Conservation (phyloP, 805 yeast genomes). For the Metschnikowia vanudenii region DNA sequence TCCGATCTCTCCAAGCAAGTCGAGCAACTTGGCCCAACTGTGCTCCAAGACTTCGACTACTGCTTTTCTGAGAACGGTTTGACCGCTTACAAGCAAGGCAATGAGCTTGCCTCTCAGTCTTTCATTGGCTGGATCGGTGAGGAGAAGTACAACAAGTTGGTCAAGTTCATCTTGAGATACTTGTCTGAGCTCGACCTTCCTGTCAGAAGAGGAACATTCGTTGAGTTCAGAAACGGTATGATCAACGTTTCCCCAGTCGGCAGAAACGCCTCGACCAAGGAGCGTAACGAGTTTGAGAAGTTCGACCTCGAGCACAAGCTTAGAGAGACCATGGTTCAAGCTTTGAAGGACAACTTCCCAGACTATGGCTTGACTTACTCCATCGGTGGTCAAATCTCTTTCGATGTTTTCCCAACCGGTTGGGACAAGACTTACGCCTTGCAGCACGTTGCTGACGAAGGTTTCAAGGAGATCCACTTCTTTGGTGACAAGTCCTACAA, state of each 20-base stretch:
- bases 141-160: slow-evolving; percentile 86
- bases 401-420: slow-evolving; percentile 99
- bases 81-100: slow-evolving; percentile 92
- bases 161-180: slow-evolving; percentile 80
- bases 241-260: slow-evolving; percentile 98
- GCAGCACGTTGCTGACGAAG: slow-evolving; percentile 84
- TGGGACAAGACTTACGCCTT: slow-evolving; percentile 99
- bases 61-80: slow-evolving; percentile 97
- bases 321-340: slow-evolving; percentile 82
- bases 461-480: slow-evolving; percentile 88
- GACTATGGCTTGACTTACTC: slow-evolving; percentile 90
- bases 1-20: slow-evolving; percentile 90
- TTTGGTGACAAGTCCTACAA: slow-evolving; percentile 96
- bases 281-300: slow-evolving; percentile 89
- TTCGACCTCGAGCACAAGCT: slow-evolving; percentile 77
- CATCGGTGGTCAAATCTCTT: slow-evolving; percentile 98
- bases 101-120: slow-evolving; percentile 86
- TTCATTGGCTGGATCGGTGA: slow-evolving; percentile 96
- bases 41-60: slow-evolving; percentile 83
- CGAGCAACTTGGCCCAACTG: slow-evolving; percentile 87
- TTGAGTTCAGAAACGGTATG: slow-evolving; percentile 99
- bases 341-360: slow-evolving; percentile 78
- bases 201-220: slow-evolving; percentile 96
- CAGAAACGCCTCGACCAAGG: slow-evolving; percentile 92
- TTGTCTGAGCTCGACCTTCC: slow-evolving; percentile 87